Conservation (phyloP, 2,329 filamentous ascomycete genomes). For the Calonectria pseudoreteaudii region DNA sequence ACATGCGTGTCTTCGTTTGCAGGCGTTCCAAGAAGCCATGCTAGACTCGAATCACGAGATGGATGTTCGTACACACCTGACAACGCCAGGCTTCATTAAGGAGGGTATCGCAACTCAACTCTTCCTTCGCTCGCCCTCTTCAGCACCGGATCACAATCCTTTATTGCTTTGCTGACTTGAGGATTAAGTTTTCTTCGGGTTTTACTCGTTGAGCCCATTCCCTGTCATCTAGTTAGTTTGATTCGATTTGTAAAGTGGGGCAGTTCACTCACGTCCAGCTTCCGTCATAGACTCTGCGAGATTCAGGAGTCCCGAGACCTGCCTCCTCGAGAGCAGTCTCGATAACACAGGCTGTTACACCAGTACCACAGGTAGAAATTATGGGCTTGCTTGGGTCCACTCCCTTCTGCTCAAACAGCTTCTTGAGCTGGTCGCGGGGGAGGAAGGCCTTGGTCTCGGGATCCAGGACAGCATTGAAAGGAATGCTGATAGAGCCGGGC, state of each 20-base stretch:
- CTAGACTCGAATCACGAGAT: constrained; percentile 38
- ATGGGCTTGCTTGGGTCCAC: constrained; percentile 84
- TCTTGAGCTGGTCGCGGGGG: constrained; percentile 76
- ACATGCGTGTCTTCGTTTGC: constrained; percentile 29
- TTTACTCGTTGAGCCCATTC: constrained; percentile 77
- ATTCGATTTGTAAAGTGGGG: not conserved
- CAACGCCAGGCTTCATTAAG: constrained; percentile 42
- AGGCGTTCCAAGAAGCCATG: constrained; percentile 32
- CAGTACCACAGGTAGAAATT: constrained; percentile 90
- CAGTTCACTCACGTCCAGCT: constrained; percentile 88
- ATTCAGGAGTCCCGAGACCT: constrained; percentile 74
- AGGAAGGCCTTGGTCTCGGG: constrained; percentile 85
- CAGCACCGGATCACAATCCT: constrained; percentile 21
- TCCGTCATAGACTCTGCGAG: constrained; percentile 88
- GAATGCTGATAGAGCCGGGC: constrained; percentile 86
- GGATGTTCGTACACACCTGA: constrained; percentile 44
- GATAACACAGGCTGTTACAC: constrained; percentile 91
- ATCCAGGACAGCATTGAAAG: constrained; percentile 84
- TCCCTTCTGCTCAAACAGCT: constrained; percentile 83
- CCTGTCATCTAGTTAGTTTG: constrained; percentile 53
- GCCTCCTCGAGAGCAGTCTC: constrained; percentile 88
- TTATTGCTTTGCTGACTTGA: constrained; percentile 58
- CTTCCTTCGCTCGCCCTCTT: constrained; percentile 33
- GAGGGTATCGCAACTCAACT: constrained; percentile 46
- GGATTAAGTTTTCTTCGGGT: constrained; percentile 71